These are phyloP conservation scores for Alternaria burnsii DNA, from an alignment of 2,329 filamentous ascomycete species.

Conservation along the genomic window DNA sequence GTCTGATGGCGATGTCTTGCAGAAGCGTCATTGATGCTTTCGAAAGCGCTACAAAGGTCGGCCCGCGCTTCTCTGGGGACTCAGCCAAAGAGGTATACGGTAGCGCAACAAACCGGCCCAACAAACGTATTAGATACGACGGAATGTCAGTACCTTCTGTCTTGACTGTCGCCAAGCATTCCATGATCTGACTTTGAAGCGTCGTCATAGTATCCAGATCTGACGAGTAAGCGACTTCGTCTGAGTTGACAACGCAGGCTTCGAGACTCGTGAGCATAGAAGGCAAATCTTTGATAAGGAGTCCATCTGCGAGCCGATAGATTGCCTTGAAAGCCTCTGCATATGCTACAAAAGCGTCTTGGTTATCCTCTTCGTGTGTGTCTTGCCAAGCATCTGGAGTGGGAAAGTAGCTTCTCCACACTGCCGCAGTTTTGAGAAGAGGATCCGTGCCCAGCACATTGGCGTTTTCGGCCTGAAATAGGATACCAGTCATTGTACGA, in stretches of 20 bases:
- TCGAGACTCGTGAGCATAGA: slow-evolving; percentile 77
- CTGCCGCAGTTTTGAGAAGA: slow-evolving; percentile 43
- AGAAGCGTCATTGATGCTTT: slow-evolving; percentile 80
- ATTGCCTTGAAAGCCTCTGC: slow-evolving; percentile 77
- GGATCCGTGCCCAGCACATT: slow-evolving; percentile 33
- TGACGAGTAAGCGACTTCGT: slow-evolving; percentile 71
- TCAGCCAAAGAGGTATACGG: slow-evolving; percentile 63
- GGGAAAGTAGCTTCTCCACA: slow-evolving; percentile 49
- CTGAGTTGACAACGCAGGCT: slow-evolving; percentile 74
- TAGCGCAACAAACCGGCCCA: slow-evolving; percentile 75
- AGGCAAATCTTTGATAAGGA: slow-evolving; percentile 68
- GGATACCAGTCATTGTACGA: slow-evolving; percentile 49
- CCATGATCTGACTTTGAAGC: slow-evolving; percentile 74
- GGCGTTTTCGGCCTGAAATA: slow-evolving; percentile 42
- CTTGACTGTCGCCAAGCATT: slow-evolving; percentile 72
- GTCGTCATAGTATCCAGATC: slow-evolving; percentile 78
- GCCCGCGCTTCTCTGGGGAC: slow-evolving; percentile 55
- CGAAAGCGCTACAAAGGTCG: slow-evolving; percentile 89
- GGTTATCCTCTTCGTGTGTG: slow-evolving; percentile 62
- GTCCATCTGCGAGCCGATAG: slow-evolving; percentile 74
- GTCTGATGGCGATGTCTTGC: slow-evolving; percentile 66
- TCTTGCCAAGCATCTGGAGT: slow-evolving; percentile 33
- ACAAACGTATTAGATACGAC: slow-evolving; percentile 71
- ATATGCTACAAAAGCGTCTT: slow-evolving; percentile 87
- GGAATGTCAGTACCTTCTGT: slow-evolving; percentile 72